Percentiles rank a stretch among this genome's conserved stretches.
phyloP scores from a whole-genome alignment of 2,329 filamentous ascomycete genomes.

The Allantophomopsis lycopodina region DNA sequence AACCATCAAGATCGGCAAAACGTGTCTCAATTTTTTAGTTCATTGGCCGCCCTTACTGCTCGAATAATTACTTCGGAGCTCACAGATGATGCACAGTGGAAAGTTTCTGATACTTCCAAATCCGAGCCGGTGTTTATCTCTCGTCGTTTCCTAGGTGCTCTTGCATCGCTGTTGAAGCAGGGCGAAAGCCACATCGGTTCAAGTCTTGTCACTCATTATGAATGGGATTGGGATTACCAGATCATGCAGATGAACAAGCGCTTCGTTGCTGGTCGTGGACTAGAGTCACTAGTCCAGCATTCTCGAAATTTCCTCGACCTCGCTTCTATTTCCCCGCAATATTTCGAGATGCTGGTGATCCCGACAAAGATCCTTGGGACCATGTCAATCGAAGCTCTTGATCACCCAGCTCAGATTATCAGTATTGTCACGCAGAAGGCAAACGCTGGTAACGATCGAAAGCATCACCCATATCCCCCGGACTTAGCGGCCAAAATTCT shows the following conservation, averaged over 20 bases:
- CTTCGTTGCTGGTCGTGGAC: too few relatives aligned
- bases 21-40: constrained; percentile 15
- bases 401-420: too few relatives aligned
- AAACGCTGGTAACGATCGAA: too few relatives aligned
- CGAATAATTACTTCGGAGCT: constrained; percentile 15
- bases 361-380: too few relatives aligned
- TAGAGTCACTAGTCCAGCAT: constrained; percentile 15
- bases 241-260: constrained; percentile 6
- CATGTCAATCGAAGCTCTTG: too few relatives aligned
- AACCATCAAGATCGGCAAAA: constrained; percentile 8
- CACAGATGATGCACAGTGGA: too few relatives aligned
- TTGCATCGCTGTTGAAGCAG: constrained; percentile 24
- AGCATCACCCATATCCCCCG: too few relatives aligned
- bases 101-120: too few relatives aligned
- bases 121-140: constrained; percentile 26
- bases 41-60: constrained; percentile 32
- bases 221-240: constrained; percentile 18
- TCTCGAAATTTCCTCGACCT: constrained; percentile 30
- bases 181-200: constrained; percentile 20
- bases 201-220: constrained; percentile 25
- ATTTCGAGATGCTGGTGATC: too few relatives aligned
- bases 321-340: constrained; percentile 19
- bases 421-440: too few relatives aligned
- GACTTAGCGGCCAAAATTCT: too few relatives aligned
- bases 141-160: constrained; percentile 29